These are phyloP conservation scores for Closterium sp. DNA, from an alignment of 139 green algal genomes.

Conservation along the genomic window DNA sequence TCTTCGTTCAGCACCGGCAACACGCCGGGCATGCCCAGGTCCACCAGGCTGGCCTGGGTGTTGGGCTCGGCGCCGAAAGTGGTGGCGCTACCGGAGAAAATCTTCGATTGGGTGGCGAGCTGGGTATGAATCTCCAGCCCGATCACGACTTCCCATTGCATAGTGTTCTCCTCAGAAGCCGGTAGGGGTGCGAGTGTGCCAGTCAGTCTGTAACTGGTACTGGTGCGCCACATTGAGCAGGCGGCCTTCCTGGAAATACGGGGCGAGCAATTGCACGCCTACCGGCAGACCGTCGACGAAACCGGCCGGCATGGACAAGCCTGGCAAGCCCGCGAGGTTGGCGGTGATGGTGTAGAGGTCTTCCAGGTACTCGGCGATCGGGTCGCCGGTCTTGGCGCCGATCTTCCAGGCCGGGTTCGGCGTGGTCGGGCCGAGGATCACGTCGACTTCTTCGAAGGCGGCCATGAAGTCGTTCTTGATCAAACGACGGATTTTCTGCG, in stretches of 20 bases:
- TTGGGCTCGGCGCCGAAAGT: constrained; percentile 9
- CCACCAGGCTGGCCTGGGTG: not conserved
- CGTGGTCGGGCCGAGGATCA: not conserved
- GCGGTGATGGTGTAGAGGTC: not conserved
- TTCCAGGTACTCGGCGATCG: not conserved
- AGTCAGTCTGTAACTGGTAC: too few relatives aligned
- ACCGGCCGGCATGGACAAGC: not conserved
- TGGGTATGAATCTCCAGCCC: too few relatives aligned
- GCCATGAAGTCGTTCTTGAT: not conserved
- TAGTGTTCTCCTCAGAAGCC: too few relatives aligned
- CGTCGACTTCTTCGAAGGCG: not conserved
- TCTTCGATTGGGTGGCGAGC: too few relatives aligned
- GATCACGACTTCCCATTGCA: too few relatives aligned
- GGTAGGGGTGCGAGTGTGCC: too few relatives aligned
- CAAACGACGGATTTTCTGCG: not conserved
- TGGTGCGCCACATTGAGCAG: too few relatives aligned
- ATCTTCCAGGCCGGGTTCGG: not conserved
- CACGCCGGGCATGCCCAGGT: not conserved
- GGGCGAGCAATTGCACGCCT: too few relatives aligned
- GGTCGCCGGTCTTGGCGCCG: not conserved
- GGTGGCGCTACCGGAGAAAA: too few relatives aligned
- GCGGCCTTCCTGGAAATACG: too few relatives aligned
- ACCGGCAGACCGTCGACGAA: too few relatives aligned
- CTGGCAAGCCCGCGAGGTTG: not conserved
- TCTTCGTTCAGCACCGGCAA: constrained; percentile 4